Evolutionary conservation across 768 basidiomycete genomes (phyloP), one percentile per base, ranked within the genome.

Genomic region (Tulasnella calospora): DNA sequence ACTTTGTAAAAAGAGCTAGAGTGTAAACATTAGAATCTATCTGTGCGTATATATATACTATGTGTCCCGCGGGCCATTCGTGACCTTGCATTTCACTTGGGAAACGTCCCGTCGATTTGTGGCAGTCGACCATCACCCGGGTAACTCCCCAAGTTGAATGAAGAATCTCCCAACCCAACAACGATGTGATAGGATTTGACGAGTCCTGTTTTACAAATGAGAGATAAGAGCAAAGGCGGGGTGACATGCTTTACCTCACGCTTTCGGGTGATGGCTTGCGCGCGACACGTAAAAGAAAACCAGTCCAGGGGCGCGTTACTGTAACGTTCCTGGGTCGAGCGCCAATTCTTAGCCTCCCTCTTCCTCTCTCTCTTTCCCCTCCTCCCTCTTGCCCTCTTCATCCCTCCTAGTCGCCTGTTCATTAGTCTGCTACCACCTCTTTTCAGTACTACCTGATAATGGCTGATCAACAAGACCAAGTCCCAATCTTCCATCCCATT

Each of bases 401-500:
- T 33, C 74, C 30, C 35, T 75, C 74, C 44, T 21, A 36, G 35
- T 35, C 46, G 23, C 38, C 74, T 55, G 35, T 57, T 75, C 38
- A 15, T 44, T n/a, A 27, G 35, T 47, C 57, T 75, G 19, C 70
- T 36, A 71, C 70, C 70, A 35, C 33, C 30, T 71, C 19, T 71
- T 19, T 8, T 36, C 40, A 71, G 40, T 35, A 35, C 70, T 36
- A 19, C 33, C 70, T 7, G 8, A 9, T 21, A 23, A 51, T 51
- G 51, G 51, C 51, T 10, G 51, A 51, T 51, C 51, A 51, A 51
- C 51, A 51, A 51, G 71, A 76, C 75, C 46, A 74, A 51, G 71
- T 78, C 30, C 73, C 77, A 35, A 23, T 55, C 36, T 78, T 73
- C 77, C 77, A 78, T 40, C 78, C 80, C 78, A 73, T 57, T 44